Conservation (phyloP, 2,329 filamentous ascomycete genomes). For the Ilyonectria mors-panacis region DNA sequence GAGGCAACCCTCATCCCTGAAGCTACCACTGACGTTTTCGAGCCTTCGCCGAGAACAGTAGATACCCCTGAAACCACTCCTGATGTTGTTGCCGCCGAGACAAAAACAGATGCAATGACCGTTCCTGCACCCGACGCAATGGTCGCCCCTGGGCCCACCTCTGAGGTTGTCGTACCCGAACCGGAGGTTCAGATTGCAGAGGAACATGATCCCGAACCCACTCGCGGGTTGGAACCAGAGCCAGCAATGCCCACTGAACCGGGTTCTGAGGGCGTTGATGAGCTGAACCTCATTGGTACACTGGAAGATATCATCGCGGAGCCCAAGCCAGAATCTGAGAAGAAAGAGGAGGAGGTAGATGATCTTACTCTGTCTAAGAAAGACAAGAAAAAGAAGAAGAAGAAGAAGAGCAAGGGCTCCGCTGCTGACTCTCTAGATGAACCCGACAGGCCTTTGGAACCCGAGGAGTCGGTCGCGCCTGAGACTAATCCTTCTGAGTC, state of each 20-base stretch:
- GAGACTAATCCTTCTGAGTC: neutral
- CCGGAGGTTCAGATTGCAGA: neutral
- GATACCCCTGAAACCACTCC: neutral
- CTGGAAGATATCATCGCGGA: neutral
- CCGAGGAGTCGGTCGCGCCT: slow-evolving; percentile 7
- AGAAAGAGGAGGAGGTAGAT: slow-evolving; percentile 25
- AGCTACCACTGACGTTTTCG: neutral
- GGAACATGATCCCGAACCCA: neutral
- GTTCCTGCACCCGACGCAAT: neutral
- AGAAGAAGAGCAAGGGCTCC: slow-evolving; percentile 30
- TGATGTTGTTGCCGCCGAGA: neutral
- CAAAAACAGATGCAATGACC: neutral
- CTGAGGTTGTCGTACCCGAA: neutral
- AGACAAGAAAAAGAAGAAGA: slow-evolving; percentile 50
- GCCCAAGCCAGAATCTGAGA: slow-evolving; percentile 19
- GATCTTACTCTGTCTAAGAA: slow-evolving; percentile 38
- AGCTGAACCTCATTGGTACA: neutral
- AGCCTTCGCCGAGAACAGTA: neutral
- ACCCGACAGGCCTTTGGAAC: slow-evolving; percentile 25
- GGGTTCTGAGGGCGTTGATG: neutral
- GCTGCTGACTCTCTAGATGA: slow-evolving; percentile 19
- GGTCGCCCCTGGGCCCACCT: neutral
- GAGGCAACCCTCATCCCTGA: neutral
- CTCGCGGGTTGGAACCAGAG: neutral
- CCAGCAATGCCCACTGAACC: neutral